phyloP scores from a whole-genome alignment of 177 flowering plant genomes.

The Telopea speciosissima region DNA sequence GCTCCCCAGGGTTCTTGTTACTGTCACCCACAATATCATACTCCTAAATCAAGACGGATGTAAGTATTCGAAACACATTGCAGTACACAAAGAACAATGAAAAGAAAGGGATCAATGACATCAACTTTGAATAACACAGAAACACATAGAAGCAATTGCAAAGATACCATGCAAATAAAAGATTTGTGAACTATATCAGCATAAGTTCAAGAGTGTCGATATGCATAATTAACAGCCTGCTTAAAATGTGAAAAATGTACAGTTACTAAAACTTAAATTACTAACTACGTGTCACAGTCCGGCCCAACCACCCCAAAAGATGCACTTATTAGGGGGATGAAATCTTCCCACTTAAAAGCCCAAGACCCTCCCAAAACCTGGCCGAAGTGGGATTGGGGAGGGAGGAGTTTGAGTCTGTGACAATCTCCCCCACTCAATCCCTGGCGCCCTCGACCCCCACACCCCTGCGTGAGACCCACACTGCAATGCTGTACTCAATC shows the following conservation, averaged over 20 bases:
- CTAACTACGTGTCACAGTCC: not conserved
- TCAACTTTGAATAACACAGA: not conserved
- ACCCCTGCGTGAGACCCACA: no score
- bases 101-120: not conserved
- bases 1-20: constrained; percentile 65
- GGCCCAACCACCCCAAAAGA: no score
- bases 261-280: not conserved
- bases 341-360: no score
- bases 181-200: no score
- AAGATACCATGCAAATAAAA: not conserved
- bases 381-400: no score
- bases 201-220: not conserved
- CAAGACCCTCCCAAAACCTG: no score
- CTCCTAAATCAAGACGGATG: constrained; percentile 45
- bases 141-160: not conserved
- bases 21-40: constrained; percentile 71
- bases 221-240: not conserved
- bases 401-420: no score
- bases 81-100: not conserved
- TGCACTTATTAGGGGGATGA: no score
- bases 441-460: no score
- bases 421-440: no score
- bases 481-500: no score
- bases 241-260: not conserved
- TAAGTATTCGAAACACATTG: not conserved